Evolutionary conservation across 1,284 basidiomycete species (phyloP).

Genomic region (Marasmius fiardii): DNA sequence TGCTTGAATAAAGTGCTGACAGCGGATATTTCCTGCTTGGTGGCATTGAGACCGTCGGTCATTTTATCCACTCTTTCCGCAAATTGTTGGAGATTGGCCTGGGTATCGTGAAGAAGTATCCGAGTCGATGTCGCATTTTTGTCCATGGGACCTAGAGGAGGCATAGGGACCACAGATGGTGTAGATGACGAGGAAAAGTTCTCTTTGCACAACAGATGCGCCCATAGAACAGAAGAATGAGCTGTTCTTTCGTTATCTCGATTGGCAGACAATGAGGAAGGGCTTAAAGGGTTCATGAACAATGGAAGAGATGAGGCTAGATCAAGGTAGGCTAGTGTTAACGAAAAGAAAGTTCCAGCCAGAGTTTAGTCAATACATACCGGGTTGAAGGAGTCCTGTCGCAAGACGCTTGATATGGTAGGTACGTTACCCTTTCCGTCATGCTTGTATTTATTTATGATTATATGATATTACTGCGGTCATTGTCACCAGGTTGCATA

Average conservation of each 20-base stretch:
- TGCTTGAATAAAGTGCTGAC: constrained; percentile 42
- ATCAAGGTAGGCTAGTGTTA: too few relatives aligned
- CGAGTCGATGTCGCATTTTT: constrained; percentile 63
- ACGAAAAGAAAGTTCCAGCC: too few relatives aligned
- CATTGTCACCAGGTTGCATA: too few relatives aligned
- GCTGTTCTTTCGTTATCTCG: background rate
- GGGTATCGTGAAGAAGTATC: constrained; percentile 66
- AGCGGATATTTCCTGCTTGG: constrained; percentile 39
- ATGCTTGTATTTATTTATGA: too few relatives aligned
- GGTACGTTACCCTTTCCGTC: too few relatives aligned
- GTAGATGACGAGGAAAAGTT: constrained; percentile 16
- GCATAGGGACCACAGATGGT: constrained; percentile 22
- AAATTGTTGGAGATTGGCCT: constrained; percentile 60
- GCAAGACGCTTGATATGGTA: too few relatives aligned
- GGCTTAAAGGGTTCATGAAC: background rate
- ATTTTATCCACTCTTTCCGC: constrained; percentile 46
- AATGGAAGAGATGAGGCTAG: too few relatives aligned
- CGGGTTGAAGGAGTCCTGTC: too few relatives aligned
- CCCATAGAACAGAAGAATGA: constrained; percentile 40
- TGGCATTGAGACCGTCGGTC: constrained; percentile 34
- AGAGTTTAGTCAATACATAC: too few relatives aligned
- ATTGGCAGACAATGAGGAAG: background rate
- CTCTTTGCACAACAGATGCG: constrained; percentile 44
- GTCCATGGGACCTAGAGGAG: constrained; percentile 52
- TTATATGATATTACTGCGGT: too few relatives aligned